Conservation (phyloP, 1,139 yeast genomes). For the Debaryomyces fabryi region DNA sequence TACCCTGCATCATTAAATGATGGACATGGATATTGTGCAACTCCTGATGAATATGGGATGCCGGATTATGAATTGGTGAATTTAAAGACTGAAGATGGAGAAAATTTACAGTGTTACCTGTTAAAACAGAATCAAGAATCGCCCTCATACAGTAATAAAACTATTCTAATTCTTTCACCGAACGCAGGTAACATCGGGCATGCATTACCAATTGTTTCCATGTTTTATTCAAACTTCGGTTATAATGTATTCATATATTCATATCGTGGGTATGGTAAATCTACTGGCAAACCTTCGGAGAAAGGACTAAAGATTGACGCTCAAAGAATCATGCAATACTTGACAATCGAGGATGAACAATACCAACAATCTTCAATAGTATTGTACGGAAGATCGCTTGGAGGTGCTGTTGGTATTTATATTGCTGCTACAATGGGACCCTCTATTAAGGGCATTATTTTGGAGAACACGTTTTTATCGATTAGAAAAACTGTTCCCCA, state of each 20-base stretch:
- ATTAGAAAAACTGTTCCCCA: slow-evolving; percentile 82
- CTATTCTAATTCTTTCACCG: slow-evolving; percentile 81
- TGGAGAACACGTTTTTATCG: slow-evolving; percentile 86
- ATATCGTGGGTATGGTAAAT: slow-evolving; percentile 89
- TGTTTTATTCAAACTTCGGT: slow-evolving; percentile 64
- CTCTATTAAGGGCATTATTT: slow-evolving; percentile 60
- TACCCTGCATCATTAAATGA: slow-evolving; percentile 84
- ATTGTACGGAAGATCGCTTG: slow-evolving; percentile 86
- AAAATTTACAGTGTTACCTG: slow-evolving; percentile 44
- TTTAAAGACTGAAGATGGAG: slow-evolving; percentile 71
- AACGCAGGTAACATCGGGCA: slow-evolving; percentile 98
- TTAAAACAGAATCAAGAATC: slow-evolving; percentile 49
- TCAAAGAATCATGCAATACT: slow-evolving; percentile 64
- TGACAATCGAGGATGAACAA: slow-evolving; percentile 54
- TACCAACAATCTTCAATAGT: slow-evolving; percentile 58
- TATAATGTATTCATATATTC: slow-evolving; percentile 85
- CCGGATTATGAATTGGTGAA: slow-evolving; percentile 62
- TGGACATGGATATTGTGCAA: slow-evolving; percentile 74
- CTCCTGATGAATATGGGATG: slow-evolving; percentile 74
- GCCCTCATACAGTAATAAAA: slow-evolving; percentile 55
- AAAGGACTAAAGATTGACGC: slow-evolving; percentile 83
- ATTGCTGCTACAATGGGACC: slow-evolving; percentile 62
- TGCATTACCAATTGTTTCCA: slow-evolving; percentile 77
- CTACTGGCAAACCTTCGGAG: slow-evolving; percentile 80
- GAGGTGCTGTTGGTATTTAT: slow-evolving; percentile 93